Percentiles rank a stretch among this genome's conserved stretches.
Conservation (phyloP, 257 asterid genomes). For the Lavandula angustifolia region DNA sequence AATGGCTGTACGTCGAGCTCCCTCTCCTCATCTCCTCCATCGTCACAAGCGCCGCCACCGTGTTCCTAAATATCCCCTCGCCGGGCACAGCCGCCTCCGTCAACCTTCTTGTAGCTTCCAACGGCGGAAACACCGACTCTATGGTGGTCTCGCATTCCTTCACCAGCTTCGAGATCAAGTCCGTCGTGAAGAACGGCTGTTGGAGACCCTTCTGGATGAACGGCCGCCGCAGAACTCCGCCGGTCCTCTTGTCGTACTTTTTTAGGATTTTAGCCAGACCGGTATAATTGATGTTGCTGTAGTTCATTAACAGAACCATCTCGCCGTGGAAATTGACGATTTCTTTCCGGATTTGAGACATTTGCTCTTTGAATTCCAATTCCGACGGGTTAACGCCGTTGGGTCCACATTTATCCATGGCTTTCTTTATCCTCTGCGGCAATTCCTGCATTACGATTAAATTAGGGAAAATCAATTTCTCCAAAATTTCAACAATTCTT, state of each 20-base stretch:
- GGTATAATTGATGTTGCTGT: slow-evolving; percentile 69
- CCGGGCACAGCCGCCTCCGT: slow-evolving; percentile 43
- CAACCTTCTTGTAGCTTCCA: slow-evolving; percentile 24
- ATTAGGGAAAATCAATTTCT: too few relatives aligned
- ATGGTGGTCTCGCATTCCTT: slow-evolving; percentile 81
- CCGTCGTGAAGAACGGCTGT: slow-evolving; percentile 92
- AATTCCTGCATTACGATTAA: slow-evolving; percentile 54
- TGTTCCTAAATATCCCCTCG: slow-evolving; percentile 76
- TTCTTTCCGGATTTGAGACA: slow-evolving; percentile 68
- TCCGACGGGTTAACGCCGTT: slow-evolving; percentile 51
- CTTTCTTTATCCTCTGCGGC: slow-evolving; percentile 66
- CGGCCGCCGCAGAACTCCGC: slow-evolving; percentile 70
- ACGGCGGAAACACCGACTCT: slow-evolving; percentile 61
- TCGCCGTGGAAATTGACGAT: slow-evolving; percentile 95
- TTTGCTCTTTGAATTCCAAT: slow-evolving; percentile 51
- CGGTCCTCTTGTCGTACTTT: slow-evolving; percentile 89
- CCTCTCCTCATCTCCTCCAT: slow-evolving; percentile 90
- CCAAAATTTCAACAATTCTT: too few relatives aligned
- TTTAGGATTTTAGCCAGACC: slow-evolving; percentile 87
- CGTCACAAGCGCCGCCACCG: slow-evolving; percentile 80
- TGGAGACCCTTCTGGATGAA: slow-evolving; percentile 69
- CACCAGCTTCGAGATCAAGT: slow-evolving; percentile 73
- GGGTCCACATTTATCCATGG: slow-evolving; percentile 50
- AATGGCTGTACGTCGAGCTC: slow-evolving; percentile 85
- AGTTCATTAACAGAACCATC: slow-evolving; percentile 84